Base-by-base conservation (phyloP, 73 alveolate genomes). In the Stentor coeruleus region DNA sequence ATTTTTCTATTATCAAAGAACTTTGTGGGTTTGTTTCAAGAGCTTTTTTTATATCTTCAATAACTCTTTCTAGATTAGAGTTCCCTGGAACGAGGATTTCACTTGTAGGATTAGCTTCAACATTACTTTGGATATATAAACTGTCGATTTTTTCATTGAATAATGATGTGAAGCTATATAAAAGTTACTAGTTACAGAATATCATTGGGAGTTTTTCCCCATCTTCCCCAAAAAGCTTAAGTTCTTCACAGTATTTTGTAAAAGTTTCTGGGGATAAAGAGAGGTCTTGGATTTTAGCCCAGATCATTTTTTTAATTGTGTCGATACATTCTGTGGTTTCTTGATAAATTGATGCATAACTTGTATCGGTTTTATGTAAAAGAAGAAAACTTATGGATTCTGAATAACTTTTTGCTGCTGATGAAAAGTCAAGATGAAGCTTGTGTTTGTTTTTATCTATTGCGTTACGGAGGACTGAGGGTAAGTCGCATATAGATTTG, bases 401-500 rank as follows among this genome's bases (percentile, higher is more conserved):
- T 1, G 14, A 20, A 38, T 75, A 75, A 35, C 72, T 37, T 33
- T 75, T n/a, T 1, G 72, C 30, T 31, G 83, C 83, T n/a, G 15
- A n/a, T 1, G 33, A 28, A 2, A 75, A 40, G 38, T 75, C 83
- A 37, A 75, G 1, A 11, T 75, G 26, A 39, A 26, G n/a, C 2
- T 37, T 40, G 33, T 75, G n/a, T 6, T 28, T 37, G 84, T 75
- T 75, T 6, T 38, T 39, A 1, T 37, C 83, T 0, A 75, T 37
- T 75, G 83, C 83, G 2, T 28, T 26, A 20, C 38, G 33, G 1
- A 75, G 39, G 26, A 40, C 35, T 1, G 83, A 31, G 6, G 83
- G 83, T 38, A 75, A 40, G 72, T 75, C 83, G 38, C 83, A 75
- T 28, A 75, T 39, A 37, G 6, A n/a, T 38, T 75, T 75, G 3